phyloP scores from a whole-genome alignment of 148 eudicot genomes.

The Rhododendron ovatum region DNA sequence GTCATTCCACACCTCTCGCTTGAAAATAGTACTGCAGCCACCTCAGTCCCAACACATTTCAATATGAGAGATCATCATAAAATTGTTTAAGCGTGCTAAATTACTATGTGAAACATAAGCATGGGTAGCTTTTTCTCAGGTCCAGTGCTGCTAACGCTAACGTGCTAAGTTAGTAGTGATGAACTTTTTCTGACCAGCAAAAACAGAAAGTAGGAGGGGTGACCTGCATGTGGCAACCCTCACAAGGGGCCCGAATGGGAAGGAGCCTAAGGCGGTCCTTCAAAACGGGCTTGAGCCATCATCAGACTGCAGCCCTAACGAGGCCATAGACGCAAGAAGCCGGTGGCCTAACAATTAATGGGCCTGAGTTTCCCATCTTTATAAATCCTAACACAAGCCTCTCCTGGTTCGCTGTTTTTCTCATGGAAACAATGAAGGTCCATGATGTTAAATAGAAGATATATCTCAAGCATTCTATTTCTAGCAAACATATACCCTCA shows the following conservation, averaged over 20 bases:
- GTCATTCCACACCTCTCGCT: neutral
- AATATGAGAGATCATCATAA: neutral
- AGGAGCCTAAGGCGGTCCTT: neutral
- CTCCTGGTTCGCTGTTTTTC: neutral
- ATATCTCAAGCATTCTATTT: neutral
- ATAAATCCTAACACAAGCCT: neutral
- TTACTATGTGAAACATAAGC: neutral
- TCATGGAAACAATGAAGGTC: neutral
- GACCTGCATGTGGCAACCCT: neutral
- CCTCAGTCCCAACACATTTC: neutral
- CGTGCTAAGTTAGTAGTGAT: neutral
- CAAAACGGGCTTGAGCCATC: neutral
- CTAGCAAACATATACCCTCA: neutral
- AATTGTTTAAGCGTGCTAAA: neutral
- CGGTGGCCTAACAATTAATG: neutral
- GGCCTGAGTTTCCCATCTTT: neutral
- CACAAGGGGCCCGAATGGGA: neutral
- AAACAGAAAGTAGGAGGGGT: neutral
- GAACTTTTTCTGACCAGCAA: neutral
- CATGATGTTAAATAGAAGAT: neutral
- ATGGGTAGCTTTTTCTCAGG: neutral
- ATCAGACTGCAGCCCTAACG: neutral
- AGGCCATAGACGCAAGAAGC: neutral
- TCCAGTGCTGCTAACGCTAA: neutral
- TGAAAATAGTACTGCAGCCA: neutral